Base-by-base conservation (phyloP, 805 yeast genomes). In the Lipomyces yamanashiensis region DNA sequence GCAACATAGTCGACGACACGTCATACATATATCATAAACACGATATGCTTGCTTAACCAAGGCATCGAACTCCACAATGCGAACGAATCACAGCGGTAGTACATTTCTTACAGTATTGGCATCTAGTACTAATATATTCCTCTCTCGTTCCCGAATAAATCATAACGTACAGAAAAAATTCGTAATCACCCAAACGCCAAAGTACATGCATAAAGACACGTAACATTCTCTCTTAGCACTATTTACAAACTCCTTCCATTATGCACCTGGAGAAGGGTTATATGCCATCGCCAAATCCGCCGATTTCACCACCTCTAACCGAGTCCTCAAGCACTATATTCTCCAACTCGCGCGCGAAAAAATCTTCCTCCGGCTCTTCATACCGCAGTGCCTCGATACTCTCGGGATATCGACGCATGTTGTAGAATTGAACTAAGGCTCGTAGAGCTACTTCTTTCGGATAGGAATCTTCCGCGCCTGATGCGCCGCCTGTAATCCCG, bases 371-470 rank as follows among this genome's bases (percentile, higher is more conserved):
- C 10, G 73, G 71, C 12, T 79, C 73, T 47, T 77, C 78, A 71
- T 87, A 87, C 0, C 92, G 92, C 62, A 88, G 74, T 58, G 77
- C 75, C 33, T 74, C 78, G 86, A 87, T 84, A 15, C 82, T 78
- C 2, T 70, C 69, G 7, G 82, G 79, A 67, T 88, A 89, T 63
- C 80, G 81, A 37, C 86, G 75, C 67, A 84, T 79, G 72, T 91
- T 87, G 78, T 90, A 92, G 70, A 86, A 89, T 72, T 88, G 93
- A 13, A 90, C 75, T 54, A 93, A 75, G 1, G 92, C 90, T 61
- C 98, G 77, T 48, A 93, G 74, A 0, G 97, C 92, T 53, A 87
- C 83, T 72, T 93, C 98, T 72, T 92, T 95, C 15, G 91, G 91
- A 71, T 86, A 87, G 0, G 96, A 88, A 69, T 87, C 61, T 10